Conservation (phyloP, 2,329 filamentous ascomycete species). For the Colletotrichum eremochloae region DNA sequence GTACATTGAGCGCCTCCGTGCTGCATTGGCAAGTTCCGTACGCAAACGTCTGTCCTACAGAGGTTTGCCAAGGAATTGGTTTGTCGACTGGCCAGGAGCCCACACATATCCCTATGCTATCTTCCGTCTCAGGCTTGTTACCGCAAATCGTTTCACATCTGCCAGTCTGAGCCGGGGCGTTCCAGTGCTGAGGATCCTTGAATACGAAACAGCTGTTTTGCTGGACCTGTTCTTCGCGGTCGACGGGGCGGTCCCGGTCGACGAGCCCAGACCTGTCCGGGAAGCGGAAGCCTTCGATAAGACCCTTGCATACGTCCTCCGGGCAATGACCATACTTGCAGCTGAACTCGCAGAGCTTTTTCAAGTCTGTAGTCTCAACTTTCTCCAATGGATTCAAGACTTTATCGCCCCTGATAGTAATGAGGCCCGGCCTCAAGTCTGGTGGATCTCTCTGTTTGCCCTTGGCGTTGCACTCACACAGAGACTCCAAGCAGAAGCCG, state of each 20-base stretch:
- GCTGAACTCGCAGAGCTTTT: neutral
- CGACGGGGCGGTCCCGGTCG: neutral
- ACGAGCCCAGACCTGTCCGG: too few relatives aligned
- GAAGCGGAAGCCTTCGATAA: too few relatives aligned
- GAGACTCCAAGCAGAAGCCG: neutral
- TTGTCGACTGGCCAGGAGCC: neutral
- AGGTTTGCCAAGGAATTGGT: neutral
- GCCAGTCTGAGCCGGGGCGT: too few relatives aligned
- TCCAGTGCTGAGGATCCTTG: neutral
- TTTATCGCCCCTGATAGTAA: too few relatives aligned
- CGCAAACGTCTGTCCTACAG: neutral
- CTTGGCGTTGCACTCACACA: neutral
- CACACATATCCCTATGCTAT: neutral
- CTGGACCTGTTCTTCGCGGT: neutral
- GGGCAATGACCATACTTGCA: neutral
- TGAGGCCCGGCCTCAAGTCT: too few relatives aligned
- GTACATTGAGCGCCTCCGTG: too few relatives aligned
- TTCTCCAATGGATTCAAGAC: too few relatives aligned
- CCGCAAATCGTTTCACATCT: neutral
- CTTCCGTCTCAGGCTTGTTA: neutral
- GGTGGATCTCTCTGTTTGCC: neutral
- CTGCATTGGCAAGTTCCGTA: neutral
- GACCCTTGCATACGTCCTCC: neutral
- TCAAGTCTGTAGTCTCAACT: neutral
- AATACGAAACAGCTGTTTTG: neutral